phyloP scores from a whole-genome alignment of 306 rosid species.

The Fagus sylvatica region DNA sequence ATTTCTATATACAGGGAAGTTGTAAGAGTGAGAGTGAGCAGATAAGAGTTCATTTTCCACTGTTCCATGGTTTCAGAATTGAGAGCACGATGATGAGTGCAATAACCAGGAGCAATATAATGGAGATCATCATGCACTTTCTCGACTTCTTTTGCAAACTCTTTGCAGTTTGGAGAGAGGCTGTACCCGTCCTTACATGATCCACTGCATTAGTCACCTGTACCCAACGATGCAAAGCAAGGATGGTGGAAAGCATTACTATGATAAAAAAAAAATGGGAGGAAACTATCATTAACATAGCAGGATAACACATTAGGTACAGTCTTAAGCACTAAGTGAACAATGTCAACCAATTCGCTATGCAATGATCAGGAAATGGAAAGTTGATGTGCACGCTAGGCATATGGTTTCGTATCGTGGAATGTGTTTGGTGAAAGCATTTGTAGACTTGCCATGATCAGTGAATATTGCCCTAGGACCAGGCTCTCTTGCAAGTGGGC shows the following conservation, averaged over 20 bases:
- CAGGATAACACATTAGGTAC: not conserved
- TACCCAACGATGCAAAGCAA: not conserved
- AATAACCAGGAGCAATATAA: conserved; percentile 60
- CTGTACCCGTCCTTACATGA: conserved; percentile 66
- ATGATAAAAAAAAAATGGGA: not conserved
- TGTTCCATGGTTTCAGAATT: conserved; percentile 74
- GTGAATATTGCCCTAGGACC: not conserved
- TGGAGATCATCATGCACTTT: conserved; percentile 85
- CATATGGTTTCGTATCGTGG: not conserved
- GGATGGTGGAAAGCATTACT: not conserved
- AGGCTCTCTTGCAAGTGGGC: not conserved
- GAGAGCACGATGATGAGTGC: conserved; percentile 65
- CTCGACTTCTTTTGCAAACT: conserved; percentile 73
- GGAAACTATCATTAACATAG: not conserved
- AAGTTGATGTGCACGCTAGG: no score
- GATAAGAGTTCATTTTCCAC: conserved; percentile 27
- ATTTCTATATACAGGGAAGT: not conserved
- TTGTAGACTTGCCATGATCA: not conserved
- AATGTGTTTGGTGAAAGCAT: not conserved
- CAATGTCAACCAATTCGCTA: not conserved
- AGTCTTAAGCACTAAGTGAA: not conserved
- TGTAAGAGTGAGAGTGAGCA: not conserved
- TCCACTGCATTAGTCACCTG: conserved; percentile 92
- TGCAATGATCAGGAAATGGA: not conserved
- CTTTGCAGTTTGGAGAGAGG: conserved; percentile 72